phyloP scores from a whole-genome alignment of 768 basidiomycete species.

The Mycena metata region DNA sequence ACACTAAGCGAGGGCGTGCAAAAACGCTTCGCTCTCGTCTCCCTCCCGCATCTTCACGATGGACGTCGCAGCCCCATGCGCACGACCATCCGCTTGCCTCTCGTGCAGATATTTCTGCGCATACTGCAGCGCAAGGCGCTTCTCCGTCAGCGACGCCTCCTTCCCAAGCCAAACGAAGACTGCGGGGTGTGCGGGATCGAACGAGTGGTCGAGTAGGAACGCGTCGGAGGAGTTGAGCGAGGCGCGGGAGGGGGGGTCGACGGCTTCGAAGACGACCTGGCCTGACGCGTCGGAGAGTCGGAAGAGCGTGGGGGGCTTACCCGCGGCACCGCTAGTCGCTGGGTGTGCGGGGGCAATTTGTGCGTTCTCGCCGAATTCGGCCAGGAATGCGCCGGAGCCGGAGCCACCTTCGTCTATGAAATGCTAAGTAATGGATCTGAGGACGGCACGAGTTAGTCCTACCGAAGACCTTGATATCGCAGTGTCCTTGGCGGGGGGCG shows the following conservation, averaged over 20 bases:
- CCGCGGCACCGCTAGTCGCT: not conserved
- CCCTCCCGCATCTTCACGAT: slow-evolving; percentile 70
- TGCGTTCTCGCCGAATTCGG: slow-evolving; percentile 57
- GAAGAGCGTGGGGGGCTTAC: slow-evolving; percentile 44
- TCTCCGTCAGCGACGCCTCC: slow-evolving; percentile 60
- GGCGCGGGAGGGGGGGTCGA: slow-evolving; percentile 46
- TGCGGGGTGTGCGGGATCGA: slow-evolving; percentile 51
- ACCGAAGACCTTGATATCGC: slow-evolving; percentile 66
- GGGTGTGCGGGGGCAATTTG: slow-evolving; percentile 36
- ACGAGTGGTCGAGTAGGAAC: slow-evolving; percentile 64
- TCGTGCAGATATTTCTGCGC: slow-evolving; percentile 67
- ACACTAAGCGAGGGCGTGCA: slow-evolving; percentile 44
- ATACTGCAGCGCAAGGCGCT: slow-evolving; percentile 66
- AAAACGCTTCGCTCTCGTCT: slow-evolving; percentile 63
- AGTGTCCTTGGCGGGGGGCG: slow-evolving; percentile 55
- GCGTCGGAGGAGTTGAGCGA: slow-evolving; percentile 63
- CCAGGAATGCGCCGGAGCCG: slow-evolving; percentile 62
- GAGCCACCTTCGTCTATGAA: slow-evolving; percentile 64
- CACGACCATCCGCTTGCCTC: slow-evolving; percentile 43
- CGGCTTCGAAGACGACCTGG: slow-evolving; percentile 52
- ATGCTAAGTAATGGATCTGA: not conserved
- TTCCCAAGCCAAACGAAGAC: slow-evolving; percentile 74
- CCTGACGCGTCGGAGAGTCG: slow-evolving; percentile 63
- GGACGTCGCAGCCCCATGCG: slow-evolving; percentile 50
- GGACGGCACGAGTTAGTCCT: slow-evolving; percentile 31